Evolutionary conservation across 2,329 filamentous ascomycete species (phyloP).

Genomic region (Colletotrichum sp.): DNA sequence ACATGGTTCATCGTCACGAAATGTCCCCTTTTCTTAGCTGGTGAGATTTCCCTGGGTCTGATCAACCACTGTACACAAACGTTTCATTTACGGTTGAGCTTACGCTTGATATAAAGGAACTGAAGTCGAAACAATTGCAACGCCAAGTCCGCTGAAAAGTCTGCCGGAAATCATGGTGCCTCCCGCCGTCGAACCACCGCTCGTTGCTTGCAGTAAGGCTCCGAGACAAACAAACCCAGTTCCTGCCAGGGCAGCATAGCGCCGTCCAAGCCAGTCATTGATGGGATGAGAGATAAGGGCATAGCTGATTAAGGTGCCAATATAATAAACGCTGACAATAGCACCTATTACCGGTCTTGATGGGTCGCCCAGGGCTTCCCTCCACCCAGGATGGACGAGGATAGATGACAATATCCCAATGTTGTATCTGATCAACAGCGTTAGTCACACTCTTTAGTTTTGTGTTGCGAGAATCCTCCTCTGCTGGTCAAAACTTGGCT

Average conservation of each 20-base stretch:
- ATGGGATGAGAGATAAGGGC: conserved; percentile 57
- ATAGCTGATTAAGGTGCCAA: conserved; percentile 61
- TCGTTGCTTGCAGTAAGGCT: conserved; percentile 51
- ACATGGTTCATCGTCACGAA: conserved; percentile 66
- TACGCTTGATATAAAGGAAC: conserved; percentile 64
- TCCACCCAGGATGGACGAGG: conserved; percentile 61
- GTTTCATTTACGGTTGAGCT: not conserved
- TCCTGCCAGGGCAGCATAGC: conserved; percentile 54
- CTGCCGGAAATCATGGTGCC: conserved; percentile 56
- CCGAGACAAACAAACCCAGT: conserved; percentile 53
- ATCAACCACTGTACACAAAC: not conserved
- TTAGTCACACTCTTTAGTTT: not conserved
- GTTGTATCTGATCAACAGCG: conserved; percentile 50
- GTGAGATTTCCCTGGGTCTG: conserved; percentile 54
- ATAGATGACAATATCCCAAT: conserved; percentile 62
- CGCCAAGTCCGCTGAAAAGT: conserved; percentile 57
- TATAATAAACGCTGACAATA: conserved; percentile 63
- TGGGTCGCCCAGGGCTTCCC: conserved; percentile 47
- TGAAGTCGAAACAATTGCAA: conserved; percentile 59
- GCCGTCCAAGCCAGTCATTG: conserved; percentile 56
- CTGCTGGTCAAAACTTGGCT: not conserved
- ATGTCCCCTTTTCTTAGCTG: conserved; percentile 56
- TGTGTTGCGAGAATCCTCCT: not conserved
- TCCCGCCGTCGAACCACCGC: conserved; percentile 44
- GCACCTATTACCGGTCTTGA: conserved; percentile 50